Evolutionary conservation across 768 basidiomycete species (phyloP), one percentile per base, ranked within the genome.

Genomic region (Lanmaoa rubissima): DNA sequence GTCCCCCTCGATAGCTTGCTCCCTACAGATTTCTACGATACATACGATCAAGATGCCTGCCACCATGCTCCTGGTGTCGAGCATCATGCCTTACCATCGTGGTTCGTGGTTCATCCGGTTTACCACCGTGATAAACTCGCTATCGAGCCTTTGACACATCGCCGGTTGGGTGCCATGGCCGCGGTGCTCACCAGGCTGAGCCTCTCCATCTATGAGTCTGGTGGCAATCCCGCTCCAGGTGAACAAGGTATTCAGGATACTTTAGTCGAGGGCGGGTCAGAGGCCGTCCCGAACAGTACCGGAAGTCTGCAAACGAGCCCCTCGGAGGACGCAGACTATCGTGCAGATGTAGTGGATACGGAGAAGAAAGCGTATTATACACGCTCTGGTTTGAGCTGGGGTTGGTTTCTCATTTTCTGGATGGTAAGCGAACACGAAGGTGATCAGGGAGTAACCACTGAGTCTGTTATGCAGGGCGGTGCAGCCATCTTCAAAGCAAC

Each of bases 351-450:
- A 7, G 61, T 3, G 5, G 53, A 60, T n/a, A 78, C 78, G 34
- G 85, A 87, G 63, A 76, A 73, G 53, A 79, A 76, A 57, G 85
- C 86, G 36, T 82, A 86, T 59, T 75, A 74, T 40, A 71, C 77
- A 8, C 84, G 90, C 63, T 76, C 88, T 44, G 52, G 64, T 2
- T 70, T 89, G 19, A 84, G 86, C 0, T 82, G 82, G 74, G 48
- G 68, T 0, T 61, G 88, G 32, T 92, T 93, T 72, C 65, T 90
- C 21, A 61, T 79, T n/a, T 94, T 94, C 74, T 94, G 92, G 92
- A 75, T 83, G 63, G 86, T 88, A 57, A 57, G 79, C 68, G 5
- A 28, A 16, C 42, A 31, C 44, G 24, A 56, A 26, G 7, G 28
- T 6, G 21, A 2, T 26, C 38, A 48, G n/a, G 21, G 17, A 26